Conservation (phyloP, 1,284 basidiomycete genomes). For the Sporisorium reilianum region DNA sequence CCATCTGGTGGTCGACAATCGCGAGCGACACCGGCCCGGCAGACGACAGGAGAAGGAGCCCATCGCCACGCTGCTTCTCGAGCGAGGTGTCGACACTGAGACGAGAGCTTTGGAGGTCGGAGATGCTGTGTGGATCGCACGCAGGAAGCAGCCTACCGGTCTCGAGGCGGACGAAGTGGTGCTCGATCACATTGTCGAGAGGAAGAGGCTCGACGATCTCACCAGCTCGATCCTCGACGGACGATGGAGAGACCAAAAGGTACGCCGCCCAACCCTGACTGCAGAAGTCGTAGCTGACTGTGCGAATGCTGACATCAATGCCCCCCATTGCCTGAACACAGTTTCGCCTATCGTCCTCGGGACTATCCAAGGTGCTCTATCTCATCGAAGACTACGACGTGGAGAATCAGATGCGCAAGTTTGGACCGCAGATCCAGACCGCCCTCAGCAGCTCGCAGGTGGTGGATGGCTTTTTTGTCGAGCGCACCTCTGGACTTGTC, state of each 20-base stretch:
- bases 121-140: constrained; percentile 75
- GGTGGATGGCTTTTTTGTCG: constrained; percentile 74
- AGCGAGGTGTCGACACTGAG: constrained; percentile 71
- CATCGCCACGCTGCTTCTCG: constrained; percentile 49
- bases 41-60: constrained; percentile 29
- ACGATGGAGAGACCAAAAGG: constrained; percentile 74
- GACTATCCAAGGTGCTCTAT: constrained; percentile 73
- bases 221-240: constrained; percentile 73
- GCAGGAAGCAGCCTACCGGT: constrained; percentile 65
- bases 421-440: constrained; percentile 68
- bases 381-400: constrained; percentile 74
- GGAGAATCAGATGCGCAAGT: constrained; percentile 61
- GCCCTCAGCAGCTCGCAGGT: constrained; percentile 73
- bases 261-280: neutral
- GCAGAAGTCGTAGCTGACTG: neutral
- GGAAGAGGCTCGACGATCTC: constrained; percentile 74
- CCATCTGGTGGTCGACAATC: constrained; percentile 73
- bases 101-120: constrained; percentile 73
- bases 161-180: constrained; percentile 71
- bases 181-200: constrained; percentile 74
- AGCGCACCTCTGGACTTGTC: constrained; percentile 72
- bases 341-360: constrained; percentile 73
- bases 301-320: neutral
- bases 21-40: constrained; percentile 70
- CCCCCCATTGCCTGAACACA: neutral